phyloP scores from a whole-genome alignment of 164 flowering plant genomes.

The Buxus sempervirens region DNA sequence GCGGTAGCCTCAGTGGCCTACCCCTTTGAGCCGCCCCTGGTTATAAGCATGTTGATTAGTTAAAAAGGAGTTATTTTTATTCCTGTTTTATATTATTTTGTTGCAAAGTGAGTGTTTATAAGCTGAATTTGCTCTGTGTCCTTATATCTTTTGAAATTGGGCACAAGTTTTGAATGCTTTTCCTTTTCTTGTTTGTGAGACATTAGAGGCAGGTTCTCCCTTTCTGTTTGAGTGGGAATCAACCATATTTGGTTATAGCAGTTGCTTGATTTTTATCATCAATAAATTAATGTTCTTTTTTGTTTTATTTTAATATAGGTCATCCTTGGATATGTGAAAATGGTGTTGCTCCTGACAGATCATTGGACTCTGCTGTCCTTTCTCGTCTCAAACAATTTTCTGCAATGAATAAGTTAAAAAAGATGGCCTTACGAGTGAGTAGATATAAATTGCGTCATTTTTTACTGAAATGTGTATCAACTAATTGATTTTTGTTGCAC shows the following conservation, averaged over 20 bases:
- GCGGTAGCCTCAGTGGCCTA: too few relatives aligned
- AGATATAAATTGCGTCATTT: not conserved
- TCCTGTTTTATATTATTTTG: not conserved
- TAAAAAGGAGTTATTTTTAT: not conserved
- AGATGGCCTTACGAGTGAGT: slow-evolving; percentile 98
- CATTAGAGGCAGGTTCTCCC: not conserved
- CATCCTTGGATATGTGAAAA: slow-evolving; percentile 99
- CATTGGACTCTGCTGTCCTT: slow-evolving; percentile 93
- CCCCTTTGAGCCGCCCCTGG: too few relatives aligned
- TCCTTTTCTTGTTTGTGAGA: not conserved
- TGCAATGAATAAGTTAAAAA: slow-evolving; percentile 98
- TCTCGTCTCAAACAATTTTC: slow-evolving; percentile 97
- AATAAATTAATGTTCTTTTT: slow-evolving; percentile 4
- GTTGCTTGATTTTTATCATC: slow-evolving; percentile 3
- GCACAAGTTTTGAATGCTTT: not conserved
- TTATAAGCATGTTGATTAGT: not conserved
- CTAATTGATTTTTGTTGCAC: not conserved
- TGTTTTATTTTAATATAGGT: slow-evolving; percentile 35
- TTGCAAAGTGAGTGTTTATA: not conserved
- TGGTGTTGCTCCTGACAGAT: slow-evolving; percentile 98
- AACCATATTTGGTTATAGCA: not conserved
- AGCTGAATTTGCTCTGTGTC: not conserved
- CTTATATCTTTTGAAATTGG: not conserved
- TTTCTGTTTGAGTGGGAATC: not conserved
- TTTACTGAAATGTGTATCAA: not conserved